Evolutionary conservation across 768 basidiomycete genomes (phyloP), one percentile per base, ranked within the genome.

Genomic region (Lactarius trivialis): DNA sequence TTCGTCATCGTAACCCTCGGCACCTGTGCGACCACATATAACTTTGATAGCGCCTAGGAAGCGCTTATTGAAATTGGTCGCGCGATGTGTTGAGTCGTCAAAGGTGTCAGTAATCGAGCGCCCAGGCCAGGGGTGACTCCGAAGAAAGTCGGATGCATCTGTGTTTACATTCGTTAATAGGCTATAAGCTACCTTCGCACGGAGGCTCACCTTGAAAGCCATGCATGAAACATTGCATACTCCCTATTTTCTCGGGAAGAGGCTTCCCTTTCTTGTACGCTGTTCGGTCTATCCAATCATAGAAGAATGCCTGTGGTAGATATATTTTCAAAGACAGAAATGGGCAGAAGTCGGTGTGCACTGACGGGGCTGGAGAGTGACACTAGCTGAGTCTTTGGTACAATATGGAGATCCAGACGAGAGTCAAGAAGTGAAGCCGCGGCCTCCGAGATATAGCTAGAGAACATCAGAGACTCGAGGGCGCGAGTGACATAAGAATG

Each of bases 131-230:
- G 93, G 92, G 70, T 95, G 81, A 68, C 84, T 88, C 53, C 88
- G 81, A 60, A 96, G 79, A 68, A 94, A 95, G 54, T 91, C 90
- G 3, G 90, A 91, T 0, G 91, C 91, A 72, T 95, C 93, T 89
- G 49, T 8, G 34, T 17, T 43, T 30, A 26, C 11, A 33, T 19
- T 32, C 24, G 56, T 19, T 17, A 50, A 33, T 57, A n/a, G 37
- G 37, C 55, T 26, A 4, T 28, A 55, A 33, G 7, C 30, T 9
- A 1, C 28, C 41, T 17, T 58, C 33, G 30, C 9, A 26, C 55
- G 28, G 7, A 48, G 41, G 55, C 33, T 32, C 68, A 84, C 91
- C 91, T 75, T 84, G 82, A 69, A 80, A 95, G 15, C 93, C 92
- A 66, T 91, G 83, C 69, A 94, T 74, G 74, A 96, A 95, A 58